Evolutionary conservation across 2,329 filamentous ascomycete genomes (phyloP).

Genomic region (Verticillium albo-atrum): DNA sequence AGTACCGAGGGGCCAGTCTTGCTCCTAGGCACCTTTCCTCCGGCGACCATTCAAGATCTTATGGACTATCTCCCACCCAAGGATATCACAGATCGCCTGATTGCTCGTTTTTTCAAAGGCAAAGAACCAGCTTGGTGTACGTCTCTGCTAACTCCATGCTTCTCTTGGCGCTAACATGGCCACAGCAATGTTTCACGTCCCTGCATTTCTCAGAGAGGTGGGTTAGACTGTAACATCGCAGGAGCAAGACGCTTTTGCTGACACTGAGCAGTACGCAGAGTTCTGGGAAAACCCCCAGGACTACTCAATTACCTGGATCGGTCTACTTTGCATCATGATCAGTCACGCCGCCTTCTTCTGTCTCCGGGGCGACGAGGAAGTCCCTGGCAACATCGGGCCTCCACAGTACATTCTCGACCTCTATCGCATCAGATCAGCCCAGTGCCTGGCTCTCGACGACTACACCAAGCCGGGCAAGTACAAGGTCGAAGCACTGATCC

Average conservation of each 20-base stretch:
- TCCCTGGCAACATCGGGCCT: slow-evolving; percentile 14
- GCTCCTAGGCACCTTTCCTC: slow-evolving; percentile 17
- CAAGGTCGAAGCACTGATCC: slow-evolving; percentile 6
- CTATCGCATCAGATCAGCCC: slow-evolving; percentile 18
- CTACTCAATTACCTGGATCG: slow-evolving; percentile 20
- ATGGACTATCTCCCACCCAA: slow-evolving; percentile 17
- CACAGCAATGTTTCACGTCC: slow-evolving; percentile 24
- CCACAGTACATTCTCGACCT: slow-evolving; percentile 13
- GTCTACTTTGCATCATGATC: slow-evolving; percentile 26
- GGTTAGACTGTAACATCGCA: not conserved
- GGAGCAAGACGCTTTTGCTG: slow-evolving; percentile 1
- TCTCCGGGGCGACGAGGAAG: slow-evolving; percentile 12
- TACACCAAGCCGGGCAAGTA: slow-evolving; percentile 18
- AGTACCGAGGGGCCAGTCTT: slow-evolving; percentile 15
- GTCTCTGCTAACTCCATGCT: not conserved
- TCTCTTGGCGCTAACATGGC: not conserved
- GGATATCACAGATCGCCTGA: slow-evolving; percentile 17
- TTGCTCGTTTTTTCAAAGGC: slow-evolving; percentile 21
- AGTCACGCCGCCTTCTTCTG: slow-evolving; percentile 20
- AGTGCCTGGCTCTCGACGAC: slow-evolving; percentile 23
- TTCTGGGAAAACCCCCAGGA: slow-evolving; percentile 21
- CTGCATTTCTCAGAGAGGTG: slow-evolving; percentile 17
- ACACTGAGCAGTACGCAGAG: slow-evolving; percentile 16
- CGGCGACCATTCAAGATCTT: slow-evolving; percentile 12
- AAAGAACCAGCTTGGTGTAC: slow-evolving; percentile 19